Percentiles rank a stretch among this genome's conserved stretches.
phyloP scores from a whole-genome alignment of 1,139 yeast genomes.

The Yamadazyma buinensis region DNA sequence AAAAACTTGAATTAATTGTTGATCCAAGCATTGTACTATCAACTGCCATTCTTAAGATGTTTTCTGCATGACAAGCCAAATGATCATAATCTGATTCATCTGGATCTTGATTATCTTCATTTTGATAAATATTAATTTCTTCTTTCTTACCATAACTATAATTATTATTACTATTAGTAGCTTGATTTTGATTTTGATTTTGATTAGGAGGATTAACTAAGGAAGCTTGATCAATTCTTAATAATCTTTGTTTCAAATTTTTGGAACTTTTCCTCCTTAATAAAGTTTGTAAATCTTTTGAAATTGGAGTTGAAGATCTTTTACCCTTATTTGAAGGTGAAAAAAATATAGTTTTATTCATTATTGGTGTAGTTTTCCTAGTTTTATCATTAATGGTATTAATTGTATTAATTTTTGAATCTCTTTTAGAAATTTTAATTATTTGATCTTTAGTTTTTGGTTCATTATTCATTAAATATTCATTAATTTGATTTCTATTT shows the following conservation, averaged over 20 bases:
- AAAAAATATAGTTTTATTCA: constrained; percentile 29
- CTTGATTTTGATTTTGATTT: not conserved
- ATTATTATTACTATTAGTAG: not conserved
- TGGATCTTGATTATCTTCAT: constrained; percentile 10
- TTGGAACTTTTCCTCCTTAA: constrained; percentile 12
- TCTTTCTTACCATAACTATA: not conserved
- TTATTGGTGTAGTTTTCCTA: constrained; percentile 25
- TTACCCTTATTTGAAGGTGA: constrained; percentile 28
- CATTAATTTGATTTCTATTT: constrained; percentile 17
- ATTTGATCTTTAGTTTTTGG: too few species aligned
- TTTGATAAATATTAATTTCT: constrained; percentile 3
- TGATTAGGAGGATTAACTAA: constrained; percentile 7
- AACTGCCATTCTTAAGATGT: constrained; percentile 47
- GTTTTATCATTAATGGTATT: constrained; percentile 15
- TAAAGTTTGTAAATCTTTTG: constrained; percentile 13
- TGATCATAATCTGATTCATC: constrained; percentile 34
- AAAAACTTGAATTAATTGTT: constrained; percentile 24
- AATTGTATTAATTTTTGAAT: constrained; percentile 5
- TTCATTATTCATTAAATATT: constrained; percentile 3
- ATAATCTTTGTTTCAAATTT: constrained; percentile 14
- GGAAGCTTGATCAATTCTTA: constrained; percentile 20
- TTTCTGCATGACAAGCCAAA: constrained; percentile 48
- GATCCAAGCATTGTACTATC: constrained; percentile 48
- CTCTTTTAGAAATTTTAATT: constrained; percentile 9
- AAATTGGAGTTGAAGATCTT: constrained; percentile 17